A percentile compares a stretch with the other conserved stretches of the same genome.
phyloP scores from a whole-genome alignment of 139 green algal species.

The Chlamydomonas schloesseri region DNA sequence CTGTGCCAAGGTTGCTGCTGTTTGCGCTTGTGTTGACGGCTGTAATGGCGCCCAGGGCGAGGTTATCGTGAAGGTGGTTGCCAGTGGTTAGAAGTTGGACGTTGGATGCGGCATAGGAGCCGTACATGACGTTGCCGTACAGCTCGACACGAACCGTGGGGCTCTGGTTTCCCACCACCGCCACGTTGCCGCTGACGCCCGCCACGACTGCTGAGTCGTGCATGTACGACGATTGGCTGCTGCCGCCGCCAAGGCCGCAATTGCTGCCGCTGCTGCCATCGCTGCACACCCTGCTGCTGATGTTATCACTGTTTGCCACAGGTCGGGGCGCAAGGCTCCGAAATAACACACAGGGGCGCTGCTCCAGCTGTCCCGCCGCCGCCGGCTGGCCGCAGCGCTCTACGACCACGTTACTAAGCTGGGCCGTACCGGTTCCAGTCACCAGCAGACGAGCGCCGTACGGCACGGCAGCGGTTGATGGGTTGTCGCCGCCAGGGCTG shows the following conservation, averaged over 20 bases:
- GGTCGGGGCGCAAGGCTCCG: background rate
- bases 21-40: background rate
- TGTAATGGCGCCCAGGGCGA: slow-evolving; percentile 42
- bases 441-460: slow-evolving; percentile 29
- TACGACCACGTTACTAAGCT: background rate
- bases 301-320: background rate
- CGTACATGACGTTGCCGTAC: slow-evolving; percentile 49
- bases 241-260: background rate
- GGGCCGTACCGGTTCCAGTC: background rate
- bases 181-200: background rate
- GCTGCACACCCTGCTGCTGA: background rate
- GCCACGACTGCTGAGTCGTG: background rate
- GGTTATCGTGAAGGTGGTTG: slow-evolving; percentile 39
- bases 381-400: slow-evolving; percentile 45
- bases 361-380: background rate
- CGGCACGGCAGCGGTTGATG: background rate
- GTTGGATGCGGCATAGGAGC: slow-evolving; percentile 50
- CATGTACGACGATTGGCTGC: background rate
- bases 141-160: background rate
- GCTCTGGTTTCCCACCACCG: background rate
- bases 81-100: slow-evolving; percentile 32
- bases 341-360: slow-evolving; percentile 21
- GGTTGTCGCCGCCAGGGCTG: background rate
- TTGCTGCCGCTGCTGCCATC: too few species aligned
- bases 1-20: background rate